Evolutionary conservation across 108 stramenopile genomes (phyloP).

Genomic region (Pseudonitzschia delicatissima): DNA sequence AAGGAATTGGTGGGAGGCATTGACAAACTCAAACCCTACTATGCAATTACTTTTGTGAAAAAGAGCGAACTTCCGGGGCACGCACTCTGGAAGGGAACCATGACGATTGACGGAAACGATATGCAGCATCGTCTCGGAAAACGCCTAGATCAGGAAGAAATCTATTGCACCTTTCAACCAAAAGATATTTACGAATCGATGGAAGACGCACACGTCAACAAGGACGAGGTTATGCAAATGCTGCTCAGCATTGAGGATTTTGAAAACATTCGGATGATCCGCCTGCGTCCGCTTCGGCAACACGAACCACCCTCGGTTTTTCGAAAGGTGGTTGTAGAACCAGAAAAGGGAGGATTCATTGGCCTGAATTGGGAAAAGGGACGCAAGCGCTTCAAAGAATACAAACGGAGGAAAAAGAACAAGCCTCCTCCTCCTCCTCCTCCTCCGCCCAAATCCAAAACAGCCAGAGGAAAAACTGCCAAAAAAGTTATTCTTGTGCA

Average conservation of each 20-base stretch:
- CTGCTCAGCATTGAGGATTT: constrained; percentile 51
- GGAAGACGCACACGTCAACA: constrained; percentile 51
- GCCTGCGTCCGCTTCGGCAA: constrained; percentile 33
- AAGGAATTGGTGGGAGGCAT: constrained; percentile 51
- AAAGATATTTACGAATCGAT: constrained; percentile 49
- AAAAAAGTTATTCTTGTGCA: background rate
- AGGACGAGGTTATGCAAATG: constrained; percentile 46
- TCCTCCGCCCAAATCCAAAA: background rate
- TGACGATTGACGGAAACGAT: constrained; percentile 50
- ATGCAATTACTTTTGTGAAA: constrained; percentile 63
- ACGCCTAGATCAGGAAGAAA: constrained; percentile 68
- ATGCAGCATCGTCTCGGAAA: constrained; percentile 74
- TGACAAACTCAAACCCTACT: constrained; percentile 46
- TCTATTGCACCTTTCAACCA: constrained; percentile 68
- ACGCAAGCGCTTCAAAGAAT: constrained; percentile 1
- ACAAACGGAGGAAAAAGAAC: background rate
- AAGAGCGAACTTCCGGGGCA: constrained; percentile 59
- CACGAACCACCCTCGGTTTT: constrained; percentile 24
- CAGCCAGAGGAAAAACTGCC: background rate
- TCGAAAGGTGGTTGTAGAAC: constrained; percentile 3
- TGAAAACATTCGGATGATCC: constrained; percentile 58
- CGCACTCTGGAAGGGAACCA: constrained; percentile 73
- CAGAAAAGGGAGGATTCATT: constrained; percentile 30
- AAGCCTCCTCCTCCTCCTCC: background rate
- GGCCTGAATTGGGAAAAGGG: constrained; percentile 26